Conservation (phyloP, 2,329 filamentous ascomycete genomes). For the Tolypocladium ophioglossoides region DNA sequence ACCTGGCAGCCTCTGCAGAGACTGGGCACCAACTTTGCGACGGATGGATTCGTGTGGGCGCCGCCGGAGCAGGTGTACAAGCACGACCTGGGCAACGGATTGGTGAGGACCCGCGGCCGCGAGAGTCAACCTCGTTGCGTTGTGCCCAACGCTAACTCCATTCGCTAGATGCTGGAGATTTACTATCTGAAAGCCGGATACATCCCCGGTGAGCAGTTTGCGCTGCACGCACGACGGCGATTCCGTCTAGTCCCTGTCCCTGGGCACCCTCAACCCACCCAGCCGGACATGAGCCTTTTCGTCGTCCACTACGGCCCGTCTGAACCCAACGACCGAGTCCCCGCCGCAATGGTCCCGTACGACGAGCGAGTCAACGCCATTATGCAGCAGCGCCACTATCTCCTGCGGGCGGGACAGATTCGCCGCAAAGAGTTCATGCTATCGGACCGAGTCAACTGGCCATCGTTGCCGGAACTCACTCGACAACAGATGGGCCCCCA, state of each 20-base stretch:
- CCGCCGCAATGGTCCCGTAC: slow-evolving; percentile 54
- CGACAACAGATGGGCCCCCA: slow-evolving; percentile 40
- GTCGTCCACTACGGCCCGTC: slow-evolving; percentile 81
- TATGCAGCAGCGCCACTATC: slow-evolving; percentile 53
- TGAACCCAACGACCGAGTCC: slow-evolving; percentile 63
- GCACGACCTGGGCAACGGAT: slow-evolving; percentile 55
- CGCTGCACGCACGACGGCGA: slow-evolving; percentile 69
- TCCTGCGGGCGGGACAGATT: slow-evolving; percentile 67
- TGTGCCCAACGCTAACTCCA: slow-evolving; percentile 3
- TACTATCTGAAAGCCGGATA: slow-evolving; percentile 76
- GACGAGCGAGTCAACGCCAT: slow-evolving; percentile 49
- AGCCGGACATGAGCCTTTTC: slow-evolving; percentile 75
- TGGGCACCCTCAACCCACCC: slow-evolving; percentile 56
- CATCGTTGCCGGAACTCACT: slow-evolving; percentile 55
- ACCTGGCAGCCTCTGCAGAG: slow-evolving; percentile 78
- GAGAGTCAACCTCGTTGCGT: background rate
- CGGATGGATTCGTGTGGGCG: slow-evolving; percentile 87
- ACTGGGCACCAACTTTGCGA: slow-evolving; percentile 65
- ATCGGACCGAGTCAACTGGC: slow-evolving; percentile 82
- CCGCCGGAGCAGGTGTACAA: slow-evolving; percentile 69
- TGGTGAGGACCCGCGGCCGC: slow-evolving; percentile 29
- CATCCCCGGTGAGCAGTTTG: slow-evolving; percentile 61
- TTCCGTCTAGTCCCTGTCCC: slow-evolving; percentile 74
- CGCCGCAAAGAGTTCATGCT: slow-evolving; percentile 92
- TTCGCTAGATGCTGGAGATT: slow-evolving; percentile 69